Evolutionary conservation across 2,329 filamentous ascomycete species (phyloP), one percentile per base, ranked within the genome.

Genomic region (Exutisphaerella laricina): DNA sequence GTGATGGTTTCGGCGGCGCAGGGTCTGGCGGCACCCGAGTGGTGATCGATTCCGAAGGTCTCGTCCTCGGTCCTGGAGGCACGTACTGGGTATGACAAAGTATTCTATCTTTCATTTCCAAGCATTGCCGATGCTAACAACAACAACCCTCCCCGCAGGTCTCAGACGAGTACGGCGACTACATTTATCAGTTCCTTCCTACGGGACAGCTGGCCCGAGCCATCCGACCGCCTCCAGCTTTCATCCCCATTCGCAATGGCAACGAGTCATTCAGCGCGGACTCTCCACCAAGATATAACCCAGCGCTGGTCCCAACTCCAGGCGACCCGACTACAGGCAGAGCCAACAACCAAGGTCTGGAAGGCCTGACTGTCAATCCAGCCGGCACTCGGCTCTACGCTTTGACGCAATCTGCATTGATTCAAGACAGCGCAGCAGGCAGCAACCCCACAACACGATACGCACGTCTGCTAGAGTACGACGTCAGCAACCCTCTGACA

Each of bases 281-380:
- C 53, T 80, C 75, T 9, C 75, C 82, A 1, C 80, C 81, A 3
- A 66, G 75, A 36, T 85, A 83, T 57, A 61, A 78, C 39, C 68
- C 69, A 0, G 59, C 70, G 10, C 58, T 70, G 12, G 58, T 65
- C 7, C 70, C 77, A 2, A 63, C 61, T 2, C 82, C 82, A 0
- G 69, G 66, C 10, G 70, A 82, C 50, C 78, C 80, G 0, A 69
- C 71, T 1, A 73, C 73, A 1, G 84, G 84, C 9, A 75, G 84
- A 14, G 69, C 73, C 41, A 86, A 88, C 61, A 88, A 88, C 61
- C 82, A 85, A 59, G 83, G 84, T n/a, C 77, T 87, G 36, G 84
- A 88, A 62, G 82, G 79, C 0, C 63, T 88, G 36, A 82, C 79
- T 0, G 63, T 75, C n/a, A 78, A 75, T 3, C 68, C 73, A 0